A percentile compares a stretch with the other conserved stretches of the same genome.
Conservation (phyloP, 495 filamentous ascomycete genomes). For the Xylaria acuta region DNA sequence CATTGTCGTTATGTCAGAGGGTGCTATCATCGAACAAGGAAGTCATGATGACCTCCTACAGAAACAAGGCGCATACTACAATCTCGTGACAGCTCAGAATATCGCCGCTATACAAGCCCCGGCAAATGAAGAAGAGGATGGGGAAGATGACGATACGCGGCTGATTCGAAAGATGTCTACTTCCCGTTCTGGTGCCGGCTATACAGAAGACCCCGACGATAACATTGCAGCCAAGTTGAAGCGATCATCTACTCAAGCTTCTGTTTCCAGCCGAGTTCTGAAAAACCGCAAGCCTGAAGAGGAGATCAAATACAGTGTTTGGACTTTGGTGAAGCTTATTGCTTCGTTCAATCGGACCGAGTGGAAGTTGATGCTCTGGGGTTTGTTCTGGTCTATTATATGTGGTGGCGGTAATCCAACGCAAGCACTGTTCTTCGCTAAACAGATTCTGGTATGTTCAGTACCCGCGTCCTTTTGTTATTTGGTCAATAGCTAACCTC, state of each 20-base stretch:
- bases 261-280: constrained; percentile 71
- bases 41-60: constrained; percentile 75
- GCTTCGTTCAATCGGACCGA: constrained; percentile 83
- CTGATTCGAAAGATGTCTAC: constrained; percentile 57
- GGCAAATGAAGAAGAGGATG: constrained; percentile 53
- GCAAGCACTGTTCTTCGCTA: constrained; percentile 90
- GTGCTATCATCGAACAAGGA: constrained; percentile 88
- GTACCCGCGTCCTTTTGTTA: neutral
- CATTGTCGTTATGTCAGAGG: constrained; percentile 89
- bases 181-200: constrained; percentile 17
- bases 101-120: constrained; percentile 71
- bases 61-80: constrained; percentile 68
- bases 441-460: constrained; percentile 68
- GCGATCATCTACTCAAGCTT: constrained; percentile 70
- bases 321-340: constrained; percentile 84
- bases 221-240: constrained; percentile 61
- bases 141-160: constrained; percentile 52
- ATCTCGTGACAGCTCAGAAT: constrained; percentile 79
- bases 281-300: constrained; percentile 56
- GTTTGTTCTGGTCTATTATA: constrained; percentile 78
- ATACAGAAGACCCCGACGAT: constrained; percentile 62
- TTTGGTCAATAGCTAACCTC: constrained; percentile 29
- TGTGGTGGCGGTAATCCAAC: constrained; percentile 84
- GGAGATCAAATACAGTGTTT: constrained; percentile 68
- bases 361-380: constrained; percentile 73